phyloP scores from a whole-genome alignment of 164 flowering plant genomes.

The Litsea cubeba region DNA sequence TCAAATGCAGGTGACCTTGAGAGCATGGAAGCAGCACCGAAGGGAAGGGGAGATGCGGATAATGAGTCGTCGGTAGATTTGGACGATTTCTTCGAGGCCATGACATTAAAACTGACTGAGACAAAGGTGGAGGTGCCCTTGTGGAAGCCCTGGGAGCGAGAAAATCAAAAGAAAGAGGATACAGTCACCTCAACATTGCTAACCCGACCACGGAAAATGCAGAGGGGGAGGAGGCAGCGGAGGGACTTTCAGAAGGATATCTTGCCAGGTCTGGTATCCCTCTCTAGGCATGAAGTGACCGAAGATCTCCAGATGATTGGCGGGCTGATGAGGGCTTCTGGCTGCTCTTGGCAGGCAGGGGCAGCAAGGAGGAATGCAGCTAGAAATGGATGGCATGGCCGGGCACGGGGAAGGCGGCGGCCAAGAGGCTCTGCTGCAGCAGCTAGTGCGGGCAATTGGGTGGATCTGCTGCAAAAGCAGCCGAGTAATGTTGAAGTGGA shows the following conservation, averaged over 20 bases:
- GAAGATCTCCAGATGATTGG: constrained; percentile 79
- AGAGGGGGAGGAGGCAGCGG: constrained; percentile 73
- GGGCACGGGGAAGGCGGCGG: constrained; percentile 52
- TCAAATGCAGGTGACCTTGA: constrained; percentile 20
- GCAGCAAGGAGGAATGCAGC: constrained; percentile 51
- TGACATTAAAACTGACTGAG: constrained; percentile 68
- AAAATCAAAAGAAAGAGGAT: constrained; percentile 41
- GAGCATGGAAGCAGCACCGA: background rate
- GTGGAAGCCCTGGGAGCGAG: constrained; percentile 44
- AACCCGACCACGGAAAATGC: constrained; percentile 58
- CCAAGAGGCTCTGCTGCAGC: constrained; percentile 19
- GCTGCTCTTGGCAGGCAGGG: constrained; percentile 64
- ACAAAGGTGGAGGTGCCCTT: constrained; percentile 57
- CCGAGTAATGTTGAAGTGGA: constrained; percentile 37
- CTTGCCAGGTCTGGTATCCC: constrained; percentile 77
- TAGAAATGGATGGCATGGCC: constrained; percentile 38
- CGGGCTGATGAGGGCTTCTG: constrained; percentile 73
- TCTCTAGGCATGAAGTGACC: constrained; percentile 88
- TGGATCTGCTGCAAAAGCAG: constrained; percentile 36
- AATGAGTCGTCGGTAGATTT: constrained; percentile 21
- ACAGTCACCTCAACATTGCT: constrained; percentile 20
- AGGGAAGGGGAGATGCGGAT: constrained; percentile 5
- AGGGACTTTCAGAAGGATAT: constrained; percentile 96
- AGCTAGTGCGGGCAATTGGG: constrained; percentile 8
- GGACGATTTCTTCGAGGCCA: constrained; percentile 69